Conservation (phyloP, 1,139 yeast species). For the Sugiyamaella sp. region DNA sequence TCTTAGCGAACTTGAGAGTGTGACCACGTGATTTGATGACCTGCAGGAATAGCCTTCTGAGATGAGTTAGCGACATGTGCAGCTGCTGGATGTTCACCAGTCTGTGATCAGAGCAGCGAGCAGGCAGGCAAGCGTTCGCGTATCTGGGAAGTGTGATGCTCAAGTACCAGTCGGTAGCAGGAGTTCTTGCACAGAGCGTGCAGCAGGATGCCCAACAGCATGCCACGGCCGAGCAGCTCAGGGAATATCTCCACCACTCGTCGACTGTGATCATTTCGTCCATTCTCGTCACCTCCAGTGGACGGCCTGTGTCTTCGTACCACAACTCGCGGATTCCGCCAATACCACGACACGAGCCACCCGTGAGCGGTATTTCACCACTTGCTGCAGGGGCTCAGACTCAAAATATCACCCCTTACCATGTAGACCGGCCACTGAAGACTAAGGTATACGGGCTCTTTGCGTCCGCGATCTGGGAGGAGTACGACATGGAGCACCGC, state of each 20-base stretch:
- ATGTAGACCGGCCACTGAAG: slow-evolving; percentile 35
- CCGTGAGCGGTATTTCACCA: slow-evolving; percentile 15
- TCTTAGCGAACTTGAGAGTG: too few relatives aligned
- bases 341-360: slow-evolving; percentile 26
- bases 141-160: too few relatives aligned
- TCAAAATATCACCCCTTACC: slow-evolving; percentile 29
- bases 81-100: too few relatives aligned
- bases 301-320: slow-evolving; percentile 36
- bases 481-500: slow-evolving; percentile 25
- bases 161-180: slow-evolving; percentile 33
- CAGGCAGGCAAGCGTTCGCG: too few relatives aligned
- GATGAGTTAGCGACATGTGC: too few relatives aligned
- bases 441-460: slow-evolving; percentile 38
- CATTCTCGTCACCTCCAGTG: slow-evolving; percentile 33
- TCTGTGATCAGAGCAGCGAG: too few relatives aligned
- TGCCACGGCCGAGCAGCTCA: slow-evolving; percentile 23
- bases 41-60: too few relatives aligned
- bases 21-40: too few relatives aligned
- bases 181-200: slow-evolving; percentile 36
- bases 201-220: slow-evolving; percentile 28
- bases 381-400: background rate
- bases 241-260: slow-evolving; percentile 22
- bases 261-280: slow-evolving; percentile 34
- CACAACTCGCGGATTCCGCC: slow-evolving; percentile 36
- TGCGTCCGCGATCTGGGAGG: slow-evolving; percentile 38